Conservation (phyloP, 129 eudicot genomes). For the Chrysanthemum lavandulifolium region DNA sequence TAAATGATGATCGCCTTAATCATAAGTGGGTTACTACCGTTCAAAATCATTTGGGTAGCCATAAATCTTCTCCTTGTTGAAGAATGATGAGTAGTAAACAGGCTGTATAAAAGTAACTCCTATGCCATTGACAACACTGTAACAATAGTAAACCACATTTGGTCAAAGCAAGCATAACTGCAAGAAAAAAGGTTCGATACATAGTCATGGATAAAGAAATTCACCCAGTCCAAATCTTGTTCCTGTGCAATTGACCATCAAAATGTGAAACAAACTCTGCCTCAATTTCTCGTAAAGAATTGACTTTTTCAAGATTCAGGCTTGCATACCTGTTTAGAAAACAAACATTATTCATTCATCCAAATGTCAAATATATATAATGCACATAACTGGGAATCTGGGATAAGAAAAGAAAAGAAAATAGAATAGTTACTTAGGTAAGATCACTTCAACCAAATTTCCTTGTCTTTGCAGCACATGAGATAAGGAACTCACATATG, state of each 20-base stretch:
- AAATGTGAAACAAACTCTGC: slow-evolving; percentile 55
- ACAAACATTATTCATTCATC: not conserved
- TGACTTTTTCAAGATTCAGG: slow-evolving; percentile 52
- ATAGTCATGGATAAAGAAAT: slow-evolving; percentile 15
- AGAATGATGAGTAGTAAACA: slow-evolving; percentile 55
- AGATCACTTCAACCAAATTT: slow-evolving; percentile 68
- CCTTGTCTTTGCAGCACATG: slow-evolving; percentile 58
- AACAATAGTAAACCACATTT: slow-evolving; percentile 20
- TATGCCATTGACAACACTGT: slow-evolving; percentile 72
- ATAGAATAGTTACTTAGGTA: slow-evolving; percentile 56
- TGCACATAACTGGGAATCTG: not conserved
- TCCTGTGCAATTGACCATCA: slow-evolving; percentile 61
- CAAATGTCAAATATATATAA: not conserved
- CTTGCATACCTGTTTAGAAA: slow-evolving; percentile 48
- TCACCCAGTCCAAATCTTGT: slow-evolving; percentile 73
- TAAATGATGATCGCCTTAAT: not conserved
- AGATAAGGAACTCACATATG: slow-evolving; percentile 66
- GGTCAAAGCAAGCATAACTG: not conserved
- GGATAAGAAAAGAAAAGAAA: not conserved
- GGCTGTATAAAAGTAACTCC: slow-evolving; percentile 72
- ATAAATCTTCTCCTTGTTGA: slow-evolving; percentile 51
- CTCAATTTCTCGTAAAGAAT: slow-evolving; percentile 55
- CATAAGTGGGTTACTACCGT: slow-evolving; percentile 38
- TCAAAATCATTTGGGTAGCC: slow-evolving; percentile 70
- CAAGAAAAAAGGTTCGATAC: not conserved